Percentiles rank a stretch among this genome's conserved stretches.
Evolutionary conservation across 768 basidiomycete genomes (phyloP).

Genomic region (Cytidiella melzeri): DNA sequence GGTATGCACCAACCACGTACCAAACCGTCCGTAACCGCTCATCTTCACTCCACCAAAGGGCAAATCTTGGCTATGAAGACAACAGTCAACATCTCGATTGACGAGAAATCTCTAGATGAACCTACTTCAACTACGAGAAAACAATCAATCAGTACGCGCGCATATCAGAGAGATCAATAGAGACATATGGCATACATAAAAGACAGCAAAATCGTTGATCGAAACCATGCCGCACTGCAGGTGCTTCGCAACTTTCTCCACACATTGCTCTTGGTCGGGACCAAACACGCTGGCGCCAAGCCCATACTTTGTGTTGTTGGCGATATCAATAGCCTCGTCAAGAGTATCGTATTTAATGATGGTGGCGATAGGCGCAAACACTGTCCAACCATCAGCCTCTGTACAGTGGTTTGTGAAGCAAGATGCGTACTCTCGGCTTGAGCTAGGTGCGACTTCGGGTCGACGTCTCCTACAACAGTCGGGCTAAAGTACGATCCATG

Average conservation of each 20-base stretch:
- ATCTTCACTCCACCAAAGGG: constrained; percentile 93
- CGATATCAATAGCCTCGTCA: constrained; percentile 81
- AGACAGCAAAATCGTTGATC: constrained; percentile 90
- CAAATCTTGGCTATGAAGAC: constrained; percentile 75
- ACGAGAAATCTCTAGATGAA: constrained; percentile 19
- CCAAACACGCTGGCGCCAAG: constrained; percentile 96
- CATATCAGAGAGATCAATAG: not conserved
- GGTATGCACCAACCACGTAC: constrained; percentile 34
- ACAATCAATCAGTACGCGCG: too few species aligned
- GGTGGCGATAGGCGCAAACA: constrained; percentile 90
- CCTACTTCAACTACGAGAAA: constrained; percentile 59
- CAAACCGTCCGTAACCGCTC: constrained; percentile 92
- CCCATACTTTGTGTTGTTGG: constrained; percentile 84
- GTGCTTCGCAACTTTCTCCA: constrained; percentile 64
- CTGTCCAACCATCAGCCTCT: constrained; percentile 35
- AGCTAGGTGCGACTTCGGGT: constrained; percentile 66
- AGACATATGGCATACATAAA: constrained; percentile 52
- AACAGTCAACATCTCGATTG: too few species aligned
- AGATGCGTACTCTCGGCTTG: constrained; percentile 65
- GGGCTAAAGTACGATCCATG: constrained; percentile 81
- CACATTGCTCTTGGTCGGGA: constrained; percentile 68
- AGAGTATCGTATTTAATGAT: constrained; percentile 80
- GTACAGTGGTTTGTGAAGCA: not conserved
- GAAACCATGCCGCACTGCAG: constrained; percentile 97
- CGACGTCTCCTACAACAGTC: constrained; percentile 80